Evolutionary conservation across 306 rosid genomes (phyloP).

Genomic region (Leucaena leucocephala): DNA sequence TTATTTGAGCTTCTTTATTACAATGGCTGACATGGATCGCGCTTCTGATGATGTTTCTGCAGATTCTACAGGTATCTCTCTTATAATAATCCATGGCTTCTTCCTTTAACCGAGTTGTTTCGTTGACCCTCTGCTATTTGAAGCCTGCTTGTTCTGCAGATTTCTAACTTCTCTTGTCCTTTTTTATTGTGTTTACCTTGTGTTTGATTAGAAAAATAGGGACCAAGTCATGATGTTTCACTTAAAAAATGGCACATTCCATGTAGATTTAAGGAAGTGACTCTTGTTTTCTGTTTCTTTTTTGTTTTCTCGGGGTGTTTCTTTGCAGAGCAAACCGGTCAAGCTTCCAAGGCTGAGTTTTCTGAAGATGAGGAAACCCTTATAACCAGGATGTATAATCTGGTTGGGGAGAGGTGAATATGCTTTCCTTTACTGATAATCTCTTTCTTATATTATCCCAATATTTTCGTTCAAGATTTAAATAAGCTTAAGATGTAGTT

Average conservation of each 20-base stretch:
- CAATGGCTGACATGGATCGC: conserved; percentile 64
- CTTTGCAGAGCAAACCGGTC: conserved; percentile 50
- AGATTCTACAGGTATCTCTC: conserved; percentile 65
- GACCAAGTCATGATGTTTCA: background rate
- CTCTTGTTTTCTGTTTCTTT: background rate
- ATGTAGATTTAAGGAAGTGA: background rate
- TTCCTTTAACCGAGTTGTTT: background rate
- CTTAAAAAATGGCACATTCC: background rate
- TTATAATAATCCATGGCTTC: conserved; percentile 13
- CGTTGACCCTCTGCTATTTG: background rate
- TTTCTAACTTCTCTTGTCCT: background rate
- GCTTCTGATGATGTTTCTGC: conserved; percentile 49
- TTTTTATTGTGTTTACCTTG: background rate
- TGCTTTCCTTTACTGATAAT: conserved; percentile 11
- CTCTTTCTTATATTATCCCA: background rate
- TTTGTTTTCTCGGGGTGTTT: background rate
- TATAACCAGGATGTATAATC: conserved; percentile 76
- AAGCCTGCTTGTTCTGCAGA: background rate
- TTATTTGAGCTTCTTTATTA: conserved; percentile 16
- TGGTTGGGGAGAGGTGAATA: conserved; percentile 80
- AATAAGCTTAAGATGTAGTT: background rate
- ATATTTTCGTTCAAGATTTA: background rate
- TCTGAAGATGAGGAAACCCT: conserved; percentile 90
- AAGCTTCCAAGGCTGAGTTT: conserved; percentile 60
- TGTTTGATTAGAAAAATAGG: background rate